Evolutionary conservation across 164 flowering plant species (phyloP).

Genomic region (Annona squamosa): DNA sequence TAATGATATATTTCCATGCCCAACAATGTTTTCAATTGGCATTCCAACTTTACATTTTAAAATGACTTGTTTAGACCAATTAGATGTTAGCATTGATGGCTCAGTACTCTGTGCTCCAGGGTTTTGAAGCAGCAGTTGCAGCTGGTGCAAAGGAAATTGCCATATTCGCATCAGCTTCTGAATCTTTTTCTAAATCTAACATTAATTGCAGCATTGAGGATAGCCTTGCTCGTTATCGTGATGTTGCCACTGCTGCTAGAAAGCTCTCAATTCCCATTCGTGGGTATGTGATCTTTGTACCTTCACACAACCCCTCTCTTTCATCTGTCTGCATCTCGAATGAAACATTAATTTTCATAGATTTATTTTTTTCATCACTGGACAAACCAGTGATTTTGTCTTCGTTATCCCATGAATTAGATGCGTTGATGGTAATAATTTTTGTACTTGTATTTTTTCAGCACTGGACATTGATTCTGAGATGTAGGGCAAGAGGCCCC

Average conservation of each 20-base stretch:
- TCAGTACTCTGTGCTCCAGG: slow-evolving; percentile 32
- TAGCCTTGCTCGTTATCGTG: slow-evolving; percentile 74
- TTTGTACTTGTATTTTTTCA: too few relatives aligned
- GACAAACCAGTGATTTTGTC: background rate
- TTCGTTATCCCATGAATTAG: too few relatives aligned
- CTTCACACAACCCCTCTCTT: background rate
- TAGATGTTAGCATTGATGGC: background rate
- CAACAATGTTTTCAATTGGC: background rate
- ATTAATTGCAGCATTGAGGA: slow-evolving; percentile 94
- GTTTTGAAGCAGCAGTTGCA: slow-evolving; percentile 90
- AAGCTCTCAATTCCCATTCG: slow-evolving; percentile 80
- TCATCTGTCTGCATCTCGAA: background rate
- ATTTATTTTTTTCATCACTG: background rate
- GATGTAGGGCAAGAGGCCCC: too few relatives aligned
- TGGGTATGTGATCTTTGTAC: slow-evolving; percentile 46
- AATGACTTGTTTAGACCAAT: background rate
- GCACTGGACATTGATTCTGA: too few relatives aligned
- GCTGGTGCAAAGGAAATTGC: slow-evolving; percentile 98
- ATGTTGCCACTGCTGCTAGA: slow-evolving; percentile 70
- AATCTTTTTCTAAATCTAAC: slow-evolving; percentile 89
- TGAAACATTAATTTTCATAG: background rate
- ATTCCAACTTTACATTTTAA: background rate
- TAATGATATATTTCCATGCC: background rate
- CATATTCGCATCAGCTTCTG: slow-evolving; percentile 96
- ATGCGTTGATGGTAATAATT: too few relatives aligned